Percentiles rank a stretch among this genome's conserved stretches.
phyloP scores from a whole-genome alignment of 2,329 filamentous ascomycete genomes.

The Furcasterigmium sp. region DNA sequence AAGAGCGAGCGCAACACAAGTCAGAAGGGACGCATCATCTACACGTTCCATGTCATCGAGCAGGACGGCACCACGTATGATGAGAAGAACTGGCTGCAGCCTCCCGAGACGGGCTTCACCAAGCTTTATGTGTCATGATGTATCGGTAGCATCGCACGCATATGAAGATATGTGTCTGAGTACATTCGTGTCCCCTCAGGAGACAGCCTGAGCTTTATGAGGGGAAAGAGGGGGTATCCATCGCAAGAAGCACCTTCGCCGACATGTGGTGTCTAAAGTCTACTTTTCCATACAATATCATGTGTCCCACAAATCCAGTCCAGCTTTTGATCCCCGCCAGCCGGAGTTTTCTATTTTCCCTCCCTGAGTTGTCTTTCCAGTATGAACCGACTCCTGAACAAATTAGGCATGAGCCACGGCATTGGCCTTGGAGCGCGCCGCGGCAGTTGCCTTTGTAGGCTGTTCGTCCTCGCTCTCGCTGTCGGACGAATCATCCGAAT shows the following conservation, averaged over 20 bases:
- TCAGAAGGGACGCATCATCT: constrained; percentile 83
- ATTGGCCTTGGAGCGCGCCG: constrained; percentile 8
- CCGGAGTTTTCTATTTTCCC: too few species aligned
- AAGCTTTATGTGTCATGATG: constrained; percentile 42
- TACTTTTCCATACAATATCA: too few species aligned
- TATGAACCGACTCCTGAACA: too few species aligned
- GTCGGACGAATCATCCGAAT: constrained; percentile 21
- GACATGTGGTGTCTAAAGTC: too few species aligned
- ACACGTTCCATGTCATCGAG: constrained; percentile 97
- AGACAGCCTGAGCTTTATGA: too few species aligned
- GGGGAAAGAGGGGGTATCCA: too few species aligned
- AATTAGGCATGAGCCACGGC: not conserved
- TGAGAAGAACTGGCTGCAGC: constrained; percentile 87
- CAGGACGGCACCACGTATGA: constrained; percentile 71
- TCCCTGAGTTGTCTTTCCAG: too few species aligned
- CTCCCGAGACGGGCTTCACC: constrained; percentile 74
- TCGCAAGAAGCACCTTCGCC: too few species aligned
- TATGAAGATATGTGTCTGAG: not conserved
- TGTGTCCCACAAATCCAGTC: too few species aligned
- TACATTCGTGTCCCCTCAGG: too few species aligned
- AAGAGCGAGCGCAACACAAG: constrained; percentile 94
- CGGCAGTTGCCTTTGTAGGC: not conserved
- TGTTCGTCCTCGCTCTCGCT: constrained; percentile 2
- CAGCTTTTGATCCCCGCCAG: too few species aligned
- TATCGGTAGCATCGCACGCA: too few species aligned